Percentiles rank a stretch among this genome's conserved stretches.
Evolutionary conservation across 345 rosid species (phyloP).

Genomic region (Lepidium aucheri): DNA sequence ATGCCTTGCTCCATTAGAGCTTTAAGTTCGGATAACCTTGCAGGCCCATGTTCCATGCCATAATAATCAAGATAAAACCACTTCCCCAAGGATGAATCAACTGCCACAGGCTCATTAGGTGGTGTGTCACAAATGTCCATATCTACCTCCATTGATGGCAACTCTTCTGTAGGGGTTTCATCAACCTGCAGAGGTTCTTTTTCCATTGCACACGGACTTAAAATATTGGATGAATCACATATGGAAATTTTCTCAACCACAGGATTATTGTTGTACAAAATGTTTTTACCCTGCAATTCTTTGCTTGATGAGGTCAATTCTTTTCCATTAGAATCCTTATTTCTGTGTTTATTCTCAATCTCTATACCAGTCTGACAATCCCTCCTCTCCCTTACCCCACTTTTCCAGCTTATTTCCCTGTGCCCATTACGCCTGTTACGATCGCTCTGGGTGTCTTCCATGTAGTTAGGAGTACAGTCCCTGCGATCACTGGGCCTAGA

Average conservation of each 20-base stretch:
- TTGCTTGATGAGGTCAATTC: conserved; percentile 34
- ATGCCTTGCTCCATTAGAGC: conserved; percentile 73
- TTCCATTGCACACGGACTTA: conserved; percentile 33
- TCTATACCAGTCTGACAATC: conserved; percentile 43
- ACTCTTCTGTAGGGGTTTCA: conserved; percentile 55
- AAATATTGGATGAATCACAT: conserved; percentile 39
- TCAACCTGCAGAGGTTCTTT: conserved; percentile 40
- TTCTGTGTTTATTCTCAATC: conserved; percentile 50
- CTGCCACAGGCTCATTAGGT: conserved; percentile 60
- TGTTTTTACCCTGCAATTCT: conserved; percentile 54
- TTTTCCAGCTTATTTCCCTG: conserved; percentile 51
- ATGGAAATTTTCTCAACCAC: conserved; percentile 40
- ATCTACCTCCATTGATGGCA: conserved; percentile 98
- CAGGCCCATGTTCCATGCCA: conserved; percentile 85
- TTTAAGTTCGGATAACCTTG: conserved; percentile 69
- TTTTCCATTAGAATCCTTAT: conserved; percentile 40
- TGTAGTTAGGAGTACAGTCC: conserved; percentile 50
- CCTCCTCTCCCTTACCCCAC: conserved; percentile 51
- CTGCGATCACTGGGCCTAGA: conserved; percentile 48
- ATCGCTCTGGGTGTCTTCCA: conserved; percentile 58
- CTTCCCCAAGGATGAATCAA: conserved; percentile 61
- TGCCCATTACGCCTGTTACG: conserved; percentile 38
- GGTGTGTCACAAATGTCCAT: conserved; percentile 93
- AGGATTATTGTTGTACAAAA: conserved; percentile 22
- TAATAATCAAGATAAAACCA: conserved; percentile 93